Evolutionary conservation across 805 yeast species (phyloP).

Genomic region (Ogataea henricii): DNA sequence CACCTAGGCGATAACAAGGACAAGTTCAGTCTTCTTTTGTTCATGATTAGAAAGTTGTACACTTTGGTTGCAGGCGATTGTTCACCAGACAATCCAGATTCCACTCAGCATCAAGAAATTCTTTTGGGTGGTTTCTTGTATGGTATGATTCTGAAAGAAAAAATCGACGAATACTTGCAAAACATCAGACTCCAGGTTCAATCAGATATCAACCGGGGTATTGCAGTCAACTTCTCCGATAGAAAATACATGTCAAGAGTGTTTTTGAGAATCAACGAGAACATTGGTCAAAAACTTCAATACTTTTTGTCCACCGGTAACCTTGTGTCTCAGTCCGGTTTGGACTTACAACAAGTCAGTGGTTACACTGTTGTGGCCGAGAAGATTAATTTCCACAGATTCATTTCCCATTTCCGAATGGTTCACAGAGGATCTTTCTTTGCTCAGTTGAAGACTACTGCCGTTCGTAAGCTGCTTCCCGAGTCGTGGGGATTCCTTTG

Average conservation of each 20-base stretch:
- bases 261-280: conserved; percentile 79
- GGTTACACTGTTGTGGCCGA: conserved; percentile 99
- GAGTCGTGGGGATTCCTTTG: conserved; percentile 99
- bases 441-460: conserved; percentile 95
- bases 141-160: conserved; percentile 96
- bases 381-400: conserved; percentile 95
- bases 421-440: conserved; percentile 99
- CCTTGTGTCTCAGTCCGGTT: conserved; percentile 93
- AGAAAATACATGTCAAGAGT: conserved; percentile 81
- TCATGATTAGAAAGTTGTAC: conserved; percentile 94
- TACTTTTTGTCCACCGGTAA: conserved; percentile 97
- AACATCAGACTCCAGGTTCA: conserved; percentile 72
- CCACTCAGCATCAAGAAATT: conserved; percentile 97
- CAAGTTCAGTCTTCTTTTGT: conserved; percentile 83
- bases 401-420: conserved; percentile 98
- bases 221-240: conserved; percentile 81
- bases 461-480: conserved; percentile 93
- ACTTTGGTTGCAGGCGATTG: conserved; percentile 96
- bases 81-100: conserved; percentile 97
- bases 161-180: conserved; percentile 88
- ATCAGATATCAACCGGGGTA: conserved; percentile 77
- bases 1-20: conserved; percentile 75
- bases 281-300: conserved; percentile 91
- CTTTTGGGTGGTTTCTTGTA: conserved; percentile 93
- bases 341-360: conserved; percentile 95